Evolutionary conservation across 352 stramenopile species (phyloP).

Genomic region (Phytopythium ostracodes): DNA sequence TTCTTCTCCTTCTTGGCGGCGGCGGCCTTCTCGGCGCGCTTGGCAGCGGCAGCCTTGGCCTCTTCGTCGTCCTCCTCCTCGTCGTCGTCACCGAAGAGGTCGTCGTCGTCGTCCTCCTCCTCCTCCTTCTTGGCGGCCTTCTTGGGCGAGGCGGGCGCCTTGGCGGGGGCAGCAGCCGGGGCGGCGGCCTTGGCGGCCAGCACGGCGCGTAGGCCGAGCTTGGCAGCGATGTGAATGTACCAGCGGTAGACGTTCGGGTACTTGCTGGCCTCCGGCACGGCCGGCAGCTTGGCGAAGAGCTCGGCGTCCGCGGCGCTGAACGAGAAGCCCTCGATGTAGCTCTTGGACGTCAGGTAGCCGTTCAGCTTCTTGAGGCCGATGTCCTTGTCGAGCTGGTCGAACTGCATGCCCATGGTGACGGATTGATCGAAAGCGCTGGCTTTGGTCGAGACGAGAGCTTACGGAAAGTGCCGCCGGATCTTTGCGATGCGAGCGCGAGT

Average conservation of each 20-base stretch:
- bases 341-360: slow-evolving; percentile 73
- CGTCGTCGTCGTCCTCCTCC: slow-evolving; percentile 49
- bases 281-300: slow-evolving; percentile 47
- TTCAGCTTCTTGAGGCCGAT: slow-evolving; percentile 75
- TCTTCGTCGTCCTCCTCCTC: slow-evolving; percentile 54
- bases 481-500: background rate
- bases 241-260: slow-evolving; percentile 65
- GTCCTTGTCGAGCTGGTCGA: slow-evolving; percentile 59
- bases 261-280: slow-evolving; percentile 43
- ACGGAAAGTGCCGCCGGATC: slow-evolving; percentile 2
- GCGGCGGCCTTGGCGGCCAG: slow-evolving; percentile 25
- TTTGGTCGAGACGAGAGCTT: background rate
- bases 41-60: slow-evolving; percentile 46
- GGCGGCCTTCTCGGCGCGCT: slow-evolving; percentile 41
- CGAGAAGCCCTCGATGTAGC: slow-evolving; percentile 76
- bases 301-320: slow-evolving; percentile 62
- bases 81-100: slow-evolving; percentile 52
- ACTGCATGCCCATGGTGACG: slow-evolving; percentile 49
- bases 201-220: slow-evolving; percentile 44
- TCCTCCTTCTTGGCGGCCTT: slow-evolving; percentile 32
- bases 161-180: slow-evolving; percentile 13
- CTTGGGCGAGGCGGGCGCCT: slow-evolving; percentile 6
- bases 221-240: slow-evolving; percentile 62
- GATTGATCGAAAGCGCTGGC: background rate
- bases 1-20: slow-evolving; percentile 64